These are phyloP conservation scores for Candida pseudofarinosa DNA, from an alignment of 805 yeast genomes.

Conservation along the genomic window DNA sequence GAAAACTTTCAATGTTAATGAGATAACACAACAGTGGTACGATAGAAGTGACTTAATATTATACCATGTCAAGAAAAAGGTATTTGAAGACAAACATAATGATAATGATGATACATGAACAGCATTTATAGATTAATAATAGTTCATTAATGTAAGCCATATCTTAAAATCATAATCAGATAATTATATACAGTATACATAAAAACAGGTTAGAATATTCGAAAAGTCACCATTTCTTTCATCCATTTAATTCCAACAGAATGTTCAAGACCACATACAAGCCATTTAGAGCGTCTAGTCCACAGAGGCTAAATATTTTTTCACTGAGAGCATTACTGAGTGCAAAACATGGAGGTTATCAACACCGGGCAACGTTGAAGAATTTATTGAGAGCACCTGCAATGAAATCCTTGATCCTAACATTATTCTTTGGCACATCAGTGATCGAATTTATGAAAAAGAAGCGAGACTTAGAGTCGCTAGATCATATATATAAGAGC, in stretches of 20 bases:
- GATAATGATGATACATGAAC: background rate
- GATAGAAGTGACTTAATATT: slow-evolving; percentile 28
- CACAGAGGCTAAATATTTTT: no score
- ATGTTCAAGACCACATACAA: no score
- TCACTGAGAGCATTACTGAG: no score
- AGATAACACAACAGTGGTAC: slow-evolving; percentile 25
- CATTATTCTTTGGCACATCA: slow-evolving; percentile 40
- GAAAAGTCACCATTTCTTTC: no score
- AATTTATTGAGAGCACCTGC: slow-evolving; percentile 32
- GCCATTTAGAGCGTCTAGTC: no score
- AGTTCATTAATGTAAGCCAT: background rate
- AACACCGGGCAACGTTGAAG: slow-evolving; percentile 21
- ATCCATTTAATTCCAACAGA: no score
- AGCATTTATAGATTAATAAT: background rate
- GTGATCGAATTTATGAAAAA: slow-evolving; percentile 46
- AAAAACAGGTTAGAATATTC: no score
- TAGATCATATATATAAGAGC: slow-evolving; percentile 35
- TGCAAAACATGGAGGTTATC: no score
- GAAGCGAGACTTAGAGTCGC: slow-evolving; percentile 39
- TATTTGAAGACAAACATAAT: slow-evolving; percentile 1
- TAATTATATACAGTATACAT: background rate
- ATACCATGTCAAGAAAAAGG: slow-evolving; percentile 15
- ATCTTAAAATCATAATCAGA: background rate
- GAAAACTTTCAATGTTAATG: slow-evolving; percentile 16
- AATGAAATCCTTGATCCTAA: slow-evolving; percentile 33